Base-by-base conservation (phyloP, 179 eudicot genomes). In the Camellia oleifera region DNA sequence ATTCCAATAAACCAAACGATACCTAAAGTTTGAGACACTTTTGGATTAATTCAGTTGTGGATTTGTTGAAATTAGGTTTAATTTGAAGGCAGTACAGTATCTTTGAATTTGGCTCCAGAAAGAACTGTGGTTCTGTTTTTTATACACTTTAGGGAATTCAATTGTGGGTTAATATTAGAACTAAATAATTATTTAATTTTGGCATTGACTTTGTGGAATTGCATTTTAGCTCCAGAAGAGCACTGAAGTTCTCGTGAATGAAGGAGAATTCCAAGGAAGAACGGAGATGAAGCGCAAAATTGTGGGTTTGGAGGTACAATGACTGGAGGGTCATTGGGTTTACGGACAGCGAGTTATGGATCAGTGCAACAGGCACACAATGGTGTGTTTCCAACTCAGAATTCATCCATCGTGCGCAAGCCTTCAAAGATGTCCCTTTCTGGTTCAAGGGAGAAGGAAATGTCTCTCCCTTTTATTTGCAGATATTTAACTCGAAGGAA, bases 271-370 rank as follows among this genome's bases (percentile, higher is more conserved):
- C 70, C 42, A 82, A 74, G 78, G 79, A 83, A 79, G 81, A 78
- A 82, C 79, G 83, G 93, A 80, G 86, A 93, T 92, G 98, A 92
- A 83, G 88, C 87, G 81, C 56, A 76, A 78, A 80, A n/a, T 78
- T 72, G 85, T 69, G 86, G 78, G 88, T 74, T 82, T 87, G 84
- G 89, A 90, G 89, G 82, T 85, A 91, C 91, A 89, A 94, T 94
- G 98, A 93, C 87, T 88, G 88, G 89, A 81, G 91, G 84, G 93
- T 86, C 96, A 86, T 87, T 90, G 90, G 97, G 92, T 80, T 77
- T 86, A 77, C 92, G 96, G 75, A 81, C 88, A 10, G 89, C 83
- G 66, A 94, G 96, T 88, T 78, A 85, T 86, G 98, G 97, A 84
- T 90, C 92, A 42, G 86, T 90, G 89, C 96, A 85, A 78, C 90